phyloP scores from a whole-genome alignment of 345 rosid species.

The Bruguiera gymnorhiza region DNA sequence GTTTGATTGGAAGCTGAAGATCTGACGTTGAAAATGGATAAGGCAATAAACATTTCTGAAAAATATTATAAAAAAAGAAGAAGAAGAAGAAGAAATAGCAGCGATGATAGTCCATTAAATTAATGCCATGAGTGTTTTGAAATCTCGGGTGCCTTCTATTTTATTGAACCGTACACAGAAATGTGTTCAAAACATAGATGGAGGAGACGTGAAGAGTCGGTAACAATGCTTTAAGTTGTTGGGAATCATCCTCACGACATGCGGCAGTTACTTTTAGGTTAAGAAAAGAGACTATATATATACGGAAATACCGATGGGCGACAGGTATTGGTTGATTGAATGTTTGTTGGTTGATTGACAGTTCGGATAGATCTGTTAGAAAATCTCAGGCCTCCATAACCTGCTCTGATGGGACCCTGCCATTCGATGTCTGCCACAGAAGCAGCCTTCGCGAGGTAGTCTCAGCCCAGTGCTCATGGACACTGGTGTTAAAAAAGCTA shows the following conservation, averaged over 20 bases:
- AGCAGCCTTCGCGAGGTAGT: background rate
- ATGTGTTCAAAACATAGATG: background rate
- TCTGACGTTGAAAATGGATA: background rate
- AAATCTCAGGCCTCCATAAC: no score
- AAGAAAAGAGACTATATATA: background rate
- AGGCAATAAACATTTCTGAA: no score
- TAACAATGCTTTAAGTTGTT: constrained; percentile 3
- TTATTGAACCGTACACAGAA: no score
- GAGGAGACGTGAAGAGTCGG: constrained; percentile 9
- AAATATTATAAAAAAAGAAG: no score
- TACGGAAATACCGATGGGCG: no score
- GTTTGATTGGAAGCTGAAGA: constrained; percentile 14
- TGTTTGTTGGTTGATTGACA: background rate
- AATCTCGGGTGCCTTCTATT: constrained; percentile 1
- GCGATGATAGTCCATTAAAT: background rate
- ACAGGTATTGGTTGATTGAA: no score
- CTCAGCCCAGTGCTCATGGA: background rate
- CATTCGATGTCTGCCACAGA: background rate
- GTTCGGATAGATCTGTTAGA: no score
- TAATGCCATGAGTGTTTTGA: background rate
- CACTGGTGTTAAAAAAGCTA: no score
- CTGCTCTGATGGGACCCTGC: background rate
- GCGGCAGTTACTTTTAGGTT: constrained; percentile 1
- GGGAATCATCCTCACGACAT: background rate
- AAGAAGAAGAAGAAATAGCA: background rate